A percentile compares a stretch with the other conserved stretches of the same genome.
phyloP scores from a whole-genome alignment of 768 basidiomycete species.

The Coprinopsis marcescibilis region DNA sequence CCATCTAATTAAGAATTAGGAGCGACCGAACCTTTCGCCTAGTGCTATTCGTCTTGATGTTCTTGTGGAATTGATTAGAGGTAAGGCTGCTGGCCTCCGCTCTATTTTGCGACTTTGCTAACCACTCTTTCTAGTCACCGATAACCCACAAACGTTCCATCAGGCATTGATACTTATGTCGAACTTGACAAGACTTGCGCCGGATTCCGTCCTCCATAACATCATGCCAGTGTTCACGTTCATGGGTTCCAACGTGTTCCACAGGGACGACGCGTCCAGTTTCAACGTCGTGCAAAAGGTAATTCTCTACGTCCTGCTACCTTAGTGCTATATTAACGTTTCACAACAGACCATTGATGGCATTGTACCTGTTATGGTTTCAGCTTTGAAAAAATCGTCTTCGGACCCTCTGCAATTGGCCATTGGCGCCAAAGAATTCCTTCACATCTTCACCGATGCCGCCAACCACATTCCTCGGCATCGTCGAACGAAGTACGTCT shows the following conservation, averaged over 20 bases:
- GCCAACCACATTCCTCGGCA: slow-evolving; percentile 89
- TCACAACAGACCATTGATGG: slow-evolving; percentile 74
- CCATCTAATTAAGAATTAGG: slow-evolving; percentile 29
- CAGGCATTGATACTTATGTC: slow-evolving; percentile 88
- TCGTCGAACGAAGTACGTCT: slow-evolving; percentile 73
- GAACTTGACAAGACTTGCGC: slow-evolving; percentile 73
- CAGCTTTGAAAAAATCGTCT: slow-evolving; percentile 62
- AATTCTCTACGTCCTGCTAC: neutral
- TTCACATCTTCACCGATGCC: slow-evolving; percentile 92
- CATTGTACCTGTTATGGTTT: slow-evolving; percentile 90
- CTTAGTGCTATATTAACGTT: slow-evolving; percentile 2
- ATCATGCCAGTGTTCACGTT: slow-evolving; percentile 99
- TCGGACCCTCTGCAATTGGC: slow-evolving; percentile 53
- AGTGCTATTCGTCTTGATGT: slow-evolving; percentile 73
- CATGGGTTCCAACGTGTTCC: slow-evolving; percentile 98
- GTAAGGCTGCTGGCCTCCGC: slow-evolving; percentile 30
- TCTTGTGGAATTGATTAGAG: slow-evolving; percentile 80
- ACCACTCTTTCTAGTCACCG: slow-evolving; percentile 49
- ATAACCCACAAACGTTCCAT: slow-evolving; percentile 92
- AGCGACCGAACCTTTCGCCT: slow-evolving; percentile 44
- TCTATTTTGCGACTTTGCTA: slow-evolving; percentile 1
- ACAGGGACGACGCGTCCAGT: slow-evolving; percentile 92
- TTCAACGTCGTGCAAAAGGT: slow-evolving; percentile 95
- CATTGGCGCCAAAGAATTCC: slow-evolving; percentile 68
- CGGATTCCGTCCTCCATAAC: slow-evolving; percentile 88